Evolutionary conservation across 257 asterid species (phyloP), one percentile per base, ranked within the genome.

Genomic region (Primulina eburnea): DNA sequence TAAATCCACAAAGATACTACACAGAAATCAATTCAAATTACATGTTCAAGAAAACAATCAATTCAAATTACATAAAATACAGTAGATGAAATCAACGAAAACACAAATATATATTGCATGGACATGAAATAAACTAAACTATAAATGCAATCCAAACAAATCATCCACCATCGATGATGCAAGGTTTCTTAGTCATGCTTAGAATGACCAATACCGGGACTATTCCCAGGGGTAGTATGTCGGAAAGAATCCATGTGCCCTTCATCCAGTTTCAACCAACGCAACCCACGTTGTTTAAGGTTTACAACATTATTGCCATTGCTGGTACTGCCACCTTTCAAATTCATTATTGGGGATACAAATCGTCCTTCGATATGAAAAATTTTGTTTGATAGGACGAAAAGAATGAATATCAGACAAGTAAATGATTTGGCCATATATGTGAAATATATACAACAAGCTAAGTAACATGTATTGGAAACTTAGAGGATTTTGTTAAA

Each of bases 201-300:
- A 37, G 92, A 81, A 68, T 90, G 95, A 56, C 97, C 97, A 60
- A 90, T 86, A 60, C 97, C 97, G 0, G 97, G 97, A 43, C 97
- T 90, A 9, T 77, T 81, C 4, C 95, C 97, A 0, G 93, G 95
- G 4, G 69, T 70, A 1, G 93, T 85, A 4, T 84, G 91, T 60
- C 90, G 86, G 24, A 75, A 88, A 8, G 89, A 60, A 66, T 90
- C 90, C 40, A 67, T 47, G 33, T 64, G 56, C 26, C 84, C 95
- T 28, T 70, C 86, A 14, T 69, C 69, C n/a, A 73, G 55, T 65
- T 68, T 62, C 18, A 59, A 50, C 26, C 76, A 65, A 10, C 50
- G 73, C 17, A 29, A 62, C 47, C 32, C 75, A 3, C 62, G 16
- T 53, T 29, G 32, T 26, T 35, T 43, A 37, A 76, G 61, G 68